Evolutionary conservation across 2,329 filamentous ascomycete genomes (phyloP), one percentile per base, ranked within the genome.

Genomic region (Rutstroemia sp.): DNA sequence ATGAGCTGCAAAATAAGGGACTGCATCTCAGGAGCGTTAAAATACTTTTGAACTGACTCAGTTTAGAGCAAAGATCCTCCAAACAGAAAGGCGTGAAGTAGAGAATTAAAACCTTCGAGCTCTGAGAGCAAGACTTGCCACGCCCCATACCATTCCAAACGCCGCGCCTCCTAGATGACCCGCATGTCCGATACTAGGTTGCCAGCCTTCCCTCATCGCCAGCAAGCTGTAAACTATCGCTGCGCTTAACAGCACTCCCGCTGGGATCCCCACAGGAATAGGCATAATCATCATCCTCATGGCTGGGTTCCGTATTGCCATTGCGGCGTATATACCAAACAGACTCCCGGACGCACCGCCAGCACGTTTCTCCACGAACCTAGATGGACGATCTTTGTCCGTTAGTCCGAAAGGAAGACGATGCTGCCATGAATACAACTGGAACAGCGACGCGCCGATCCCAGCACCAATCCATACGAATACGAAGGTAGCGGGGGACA

Each of bases 291-390:
- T 18, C 37, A 39, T 44, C 5, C 5, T 14, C 19, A 55, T 19
- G 3, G 6, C 12, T 4, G 46, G 53, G 19, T 50, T 25, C 2
- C 18, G 27, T 6, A 51, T 38, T 16, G 47, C 27, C 2, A 23
- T n/a, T 46, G 38, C 16, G 3, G 53, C 6, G 30, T 44, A 14
- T n/a, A 55, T 16, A 3, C 53, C 53, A 16, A 12, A 27, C 5
- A 55, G 2, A 37, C 53, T 55, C 21, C 53, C 53, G 6, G 53
- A 55, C 1, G 53, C 53, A 55, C 53, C 53, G 18, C 46, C 42
- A 16, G 16, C 53, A 3, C 18, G 23, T 8, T 2, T 16, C 7
- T 46, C 18, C 18, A 46, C 21, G 12, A 14, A 21, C 21, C 39
- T 10, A 6, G 4, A 25, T 14, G 19, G 12, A 23, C 19, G 1